These are phyloP conservation scores for Cercospora sojina DNA, from an alignment of 2,329 filamentous ascomycete genomes.

Conservation along the genomic window DNA sequence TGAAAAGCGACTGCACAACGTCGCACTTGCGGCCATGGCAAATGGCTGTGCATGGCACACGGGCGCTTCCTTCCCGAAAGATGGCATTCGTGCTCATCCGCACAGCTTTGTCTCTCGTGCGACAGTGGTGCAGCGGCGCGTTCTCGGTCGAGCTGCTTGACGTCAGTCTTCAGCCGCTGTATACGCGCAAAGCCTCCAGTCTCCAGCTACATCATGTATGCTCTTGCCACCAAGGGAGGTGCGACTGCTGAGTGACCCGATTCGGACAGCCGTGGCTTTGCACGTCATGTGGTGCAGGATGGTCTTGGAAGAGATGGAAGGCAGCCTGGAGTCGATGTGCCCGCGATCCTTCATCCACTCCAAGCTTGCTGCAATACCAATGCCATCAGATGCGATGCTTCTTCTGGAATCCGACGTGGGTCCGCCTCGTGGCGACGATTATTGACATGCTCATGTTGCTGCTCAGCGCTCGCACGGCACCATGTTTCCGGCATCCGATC, in stretches of 20 bases:
- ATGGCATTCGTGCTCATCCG: not conserved
- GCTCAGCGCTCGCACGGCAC: not conserved
- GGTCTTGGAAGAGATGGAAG: not conserved
- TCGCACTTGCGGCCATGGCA: not conserved
- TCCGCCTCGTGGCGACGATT: not conserved
- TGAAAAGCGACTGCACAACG: not conserved
- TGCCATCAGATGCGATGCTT: not conserved
- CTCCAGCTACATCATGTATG: not conserved
- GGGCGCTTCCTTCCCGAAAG: not conserved
- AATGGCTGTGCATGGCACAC: not conserved
- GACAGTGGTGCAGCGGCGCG: not conserved
- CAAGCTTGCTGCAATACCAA: not conserved
- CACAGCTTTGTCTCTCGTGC: not conserved
- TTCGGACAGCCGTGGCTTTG: not conserved
- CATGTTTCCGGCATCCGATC: not conserved
- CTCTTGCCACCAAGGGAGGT: not conserved
- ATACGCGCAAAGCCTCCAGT: not conserved
- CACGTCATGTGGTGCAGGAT: not conserved
- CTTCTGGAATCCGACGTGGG: not conserved
- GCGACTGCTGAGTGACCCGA: not conserved
- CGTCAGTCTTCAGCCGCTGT: not conserved
- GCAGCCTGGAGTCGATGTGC: not conserved
- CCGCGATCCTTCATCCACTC: not conserved
- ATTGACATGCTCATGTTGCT: not conserved
- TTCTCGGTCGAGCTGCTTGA: not conserved